Percentiles rank a stretch among this genome's conserved stretches.
Evolutionary conservation across 306 rosid genomes (phyloP).

Genomic region (Quercus rubra): DNA sequence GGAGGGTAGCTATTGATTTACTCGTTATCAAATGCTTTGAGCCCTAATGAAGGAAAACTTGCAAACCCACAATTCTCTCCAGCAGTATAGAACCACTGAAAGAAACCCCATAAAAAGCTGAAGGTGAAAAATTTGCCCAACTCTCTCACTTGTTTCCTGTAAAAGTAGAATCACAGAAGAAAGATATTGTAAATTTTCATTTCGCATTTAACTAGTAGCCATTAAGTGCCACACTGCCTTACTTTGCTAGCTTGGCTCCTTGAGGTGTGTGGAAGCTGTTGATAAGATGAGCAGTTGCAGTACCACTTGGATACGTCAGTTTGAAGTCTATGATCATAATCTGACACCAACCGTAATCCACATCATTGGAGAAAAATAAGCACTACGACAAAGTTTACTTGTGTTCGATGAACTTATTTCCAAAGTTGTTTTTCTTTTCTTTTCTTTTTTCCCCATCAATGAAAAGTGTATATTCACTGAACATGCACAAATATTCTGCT

Average conservation of each 20-base stretch:
- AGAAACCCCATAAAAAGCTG: background rate
- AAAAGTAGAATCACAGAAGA: background rate
- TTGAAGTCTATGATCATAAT: slow-evolving; percentile 51
- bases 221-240: background rate
- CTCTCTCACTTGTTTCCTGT: slow-evolving; percentile 13
- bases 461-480: background rate
- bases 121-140: background rate
- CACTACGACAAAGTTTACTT: background rate
- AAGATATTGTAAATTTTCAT: background rate
- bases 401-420: background rate
- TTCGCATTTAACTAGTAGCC: background rate
- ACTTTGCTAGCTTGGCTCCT: background rate
- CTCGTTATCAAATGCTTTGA: background rate
- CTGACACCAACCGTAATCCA: slow-evolving; percentile 22
- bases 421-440: background rate
- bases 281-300: slow-evolving; percentile 60
- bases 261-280: slow-evolving; percentile 62
- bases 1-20: background rate
- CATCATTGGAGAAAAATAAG: background rate
- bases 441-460: background rate
- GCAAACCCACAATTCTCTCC: background rate
- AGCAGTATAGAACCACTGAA: slow-evolving; percentile 5
- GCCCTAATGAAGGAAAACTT: background rate
- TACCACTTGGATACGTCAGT: slow-evolving; percentile 66
- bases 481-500: background rate